Conservation (phyloP, 352 stramenopile species). For the Pythium dissimile region DNA sequence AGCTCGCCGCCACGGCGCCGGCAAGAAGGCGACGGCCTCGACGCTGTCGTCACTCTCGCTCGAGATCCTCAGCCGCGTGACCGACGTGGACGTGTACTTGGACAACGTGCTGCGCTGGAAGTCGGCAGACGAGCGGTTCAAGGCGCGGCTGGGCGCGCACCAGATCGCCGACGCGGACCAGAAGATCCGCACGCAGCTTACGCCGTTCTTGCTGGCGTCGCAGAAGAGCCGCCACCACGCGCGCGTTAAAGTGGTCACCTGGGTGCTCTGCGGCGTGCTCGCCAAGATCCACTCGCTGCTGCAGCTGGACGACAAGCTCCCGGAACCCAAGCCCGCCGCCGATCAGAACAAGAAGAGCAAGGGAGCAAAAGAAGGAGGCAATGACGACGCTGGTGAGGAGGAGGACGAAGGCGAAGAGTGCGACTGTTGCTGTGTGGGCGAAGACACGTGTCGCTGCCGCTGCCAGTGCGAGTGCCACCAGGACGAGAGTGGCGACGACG, state of each 20-base stretch:
- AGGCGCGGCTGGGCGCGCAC: slow-evolving; percentile 55
- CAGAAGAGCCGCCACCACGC: slow-evolving; percentile 80
- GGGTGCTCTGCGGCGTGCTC: slow-evolving; percentile 82
- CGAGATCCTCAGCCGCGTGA: slow-evolving; percentile 79
- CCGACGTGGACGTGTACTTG: slow-evolving; percentile 78
- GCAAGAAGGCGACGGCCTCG: slow-evolving; percentile 7
- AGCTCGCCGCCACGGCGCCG: not conserved
- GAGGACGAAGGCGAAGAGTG: slow-evolving; percentile 48
- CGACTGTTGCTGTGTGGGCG: slow-evolving; percentile 38
- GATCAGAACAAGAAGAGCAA: slow-evolving; percentile 1
- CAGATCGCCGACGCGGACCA: slow-evolving; percentile 70
- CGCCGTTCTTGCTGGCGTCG: slow-evolving; percentile 61
- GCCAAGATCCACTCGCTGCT: slow-evolving; percentile 81
- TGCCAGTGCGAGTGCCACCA: slow-evolving; percentile 79
- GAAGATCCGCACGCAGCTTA: slow-evolving; percentile 78
- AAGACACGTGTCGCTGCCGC: slow-evolving; percentile 30
- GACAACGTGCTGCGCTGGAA: slow-evolving; percentile 77
- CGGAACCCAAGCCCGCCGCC: slow-evolving; percentile 21
- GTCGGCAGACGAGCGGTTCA: slow-evolving; percentile 27
- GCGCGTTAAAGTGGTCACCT: slow-evolving; percentile 81
- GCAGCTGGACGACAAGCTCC: slow-evolving; percentile 66
- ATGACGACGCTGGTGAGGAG: slow-evolving; percentile 5
- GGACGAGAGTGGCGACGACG: slow-evolving; percentile 53
- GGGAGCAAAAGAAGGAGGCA: slow-evolving; percentile 14
- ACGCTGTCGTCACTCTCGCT: slow-evolving; percentile 65